Percentiles rank a stretch among this genome's conserved stretches.
Conservation (phyloP, 148 eudicot species). For the Arbutus unedo region DNA sequence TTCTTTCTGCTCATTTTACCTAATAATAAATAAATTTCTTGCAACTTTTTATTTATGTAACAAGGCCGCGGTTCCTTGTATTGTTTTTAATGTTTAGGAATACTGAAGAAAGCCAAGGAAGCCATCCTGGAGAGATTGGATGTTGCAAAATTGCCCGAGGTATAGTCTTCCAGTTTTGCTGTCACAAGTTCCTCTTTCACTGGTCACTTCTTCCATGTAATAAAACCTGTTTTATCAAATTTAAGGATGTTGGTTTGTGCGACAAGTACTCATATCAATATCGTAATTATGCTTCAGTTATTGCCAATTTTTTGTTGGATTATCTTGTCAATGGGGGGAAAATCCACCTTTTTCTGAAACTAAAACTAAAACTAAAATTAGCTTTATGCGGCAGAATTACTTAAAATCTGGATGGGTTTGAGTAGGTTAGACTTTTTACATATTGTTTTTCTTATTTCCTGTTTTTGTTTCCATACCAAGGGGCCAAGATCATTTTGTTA, state of each 20-base stretch:
- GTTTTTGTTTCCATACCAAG: background rate
- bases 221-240: background rate
- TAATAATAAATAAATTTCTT: background rate
- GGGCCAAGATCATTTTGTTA: constrained; percentile 1
- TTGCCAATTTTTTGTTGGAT: constrained; percentile 1
- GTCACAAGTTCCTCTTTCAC: background rate
- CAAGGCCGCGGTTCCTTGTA: background rate
- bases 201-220: background rate
- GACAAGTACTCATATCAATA: background rate
- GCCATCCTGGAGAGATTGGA: constrained; percentile 38
- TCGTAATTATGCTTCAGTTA: background rate
- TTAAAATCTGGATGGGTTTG: background rate
- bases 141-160: constrained; percentile 49
- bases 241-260: background rate
- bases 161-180: constrained; percentile 24
- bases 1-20: constrained; percentile 1
- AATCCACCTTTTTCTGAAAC: background rate
- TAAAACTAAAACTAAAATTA: background rate
- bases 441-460: constrained; percentile 6
- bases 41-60: background rate
- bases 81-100: constrained; percentile 39
- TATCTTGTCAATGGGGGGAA: background rate
- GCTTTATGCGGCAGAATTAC: background rate
- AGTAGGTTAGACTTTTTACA: background rate
- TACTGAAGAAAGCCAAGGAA: constrained; percentile 71